Conservation (phyloP, 1,139 yeast species). For the Taiozyma sp. region DNA sequence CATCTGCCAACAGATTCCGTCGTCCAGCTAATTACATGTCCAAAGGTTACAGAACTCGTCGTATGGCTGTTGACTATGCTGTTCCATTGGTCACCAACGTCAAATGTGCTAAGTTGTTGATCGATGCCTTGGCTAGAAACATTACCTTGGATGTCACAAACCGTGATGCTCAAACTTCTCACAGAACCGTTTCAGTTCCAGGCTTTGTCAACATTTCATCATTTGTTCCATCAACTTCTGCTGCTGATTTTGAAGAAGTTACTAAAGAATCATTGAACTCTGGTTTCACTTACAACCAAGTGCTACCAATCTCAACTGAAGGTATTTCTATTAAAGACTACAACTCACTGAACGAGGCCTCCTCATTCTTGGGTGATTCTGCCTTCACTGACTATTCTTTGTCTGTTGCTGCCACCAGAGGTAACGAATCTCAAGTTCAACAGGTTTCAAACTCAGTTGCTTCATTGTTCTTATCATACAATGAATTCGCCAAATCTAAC, state of each 20-base stretch:
- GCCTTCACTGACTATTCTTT: constrained; percentile 82
- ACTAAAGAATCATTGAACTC: constrained; percentile 72
- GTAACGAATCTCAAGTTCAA: constrained; percentile 59
- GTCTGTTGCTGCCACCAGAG: constrained; percentile 76
- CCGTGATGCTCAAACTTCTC: constrained; percentile 89
- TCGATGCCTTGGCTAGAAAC: constrained; percentile 83
- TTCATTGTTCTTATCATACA: constrained; percentile 77
- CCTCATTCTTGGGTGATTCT: constrained; percentile 49
- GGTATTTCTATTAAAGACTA: constrained; percentile 65
- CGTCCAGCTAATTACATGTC: constrained; percentile 98
- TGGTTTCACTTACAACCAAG: constrained; percentile 85
- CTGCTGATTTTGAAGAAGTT: constrained; percentile 55
- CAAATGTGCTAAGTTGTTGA: constrained; percentile 91
- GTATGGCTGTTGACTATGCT: constrained; percentile 99
- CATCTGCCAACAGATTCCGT: constrained; percentile 95
- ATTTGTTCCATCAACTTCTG: constrained; percentile 65
- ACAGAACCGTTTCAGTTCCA: constrained; percentile 76
- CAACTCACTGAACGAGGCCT: constrained; percentile 59
- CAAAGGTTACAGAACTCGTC: constrained; percentile 96
- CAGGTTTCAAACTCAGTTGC: constrained; percentile 68
- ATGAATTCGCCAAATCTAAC: constrained; percentile 61
- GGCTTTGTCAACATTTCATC: constrained; percentile 84
- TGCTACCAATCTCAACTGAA: constrained; percentile 66
- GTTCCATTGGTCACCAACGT: constrained; percentile 97
- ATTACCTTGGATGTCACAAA: constrained; percentile 64